Percentiles rank a stretch among this genome's conserved stretches.
Conservation (phyloP, 2,329 filamentous ascomycete genomes). For the Xylariaceae sp. region DNA sequence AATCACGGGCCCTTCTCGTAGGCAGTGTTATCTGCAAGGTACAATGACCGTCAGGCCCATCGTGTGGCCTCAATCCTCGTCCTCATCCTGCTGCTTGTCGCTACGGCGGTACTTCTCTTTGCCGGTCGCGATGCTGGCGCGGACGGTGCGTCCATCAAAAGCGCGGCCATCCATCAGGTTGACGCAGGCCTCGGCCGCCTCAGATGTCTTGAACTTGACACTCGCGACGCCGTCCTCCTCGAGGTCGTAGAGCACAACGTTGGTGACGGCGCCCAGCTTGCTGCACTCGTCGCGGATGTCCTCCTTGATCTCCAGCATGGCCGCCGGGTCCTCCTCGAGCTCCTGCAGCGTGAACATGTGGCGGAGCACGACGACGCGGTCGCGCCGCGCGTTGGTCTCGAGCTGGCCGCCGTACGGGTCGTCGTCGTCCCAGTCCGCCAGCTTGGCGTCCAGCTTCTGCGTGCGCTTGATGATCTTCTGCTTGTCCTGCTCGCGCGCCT, state of each 20-base stretch:
- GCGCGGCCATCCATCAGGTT: slow-evolving; percentile 72
- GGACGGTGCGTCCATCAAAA: slow-evolving; percentile 69
- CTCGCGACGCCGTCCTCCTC: slow-evolving; percentile 82
- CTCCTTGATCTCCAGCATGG: slow-evolving; percentile 86
- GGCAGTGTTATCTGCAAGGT: too few relatives aligned
- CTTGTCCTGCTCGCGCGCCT: slow-evolving; percentile 61
- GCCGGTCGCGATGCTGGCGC: slow-evolving; percentile 67
- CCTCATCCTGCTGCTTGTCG: slow-evolving; percentile 43
- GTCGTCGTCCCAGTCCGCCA: slow-evolving; percentile 95
- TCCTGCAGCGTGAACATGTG: slow-evolving; percentile 90
- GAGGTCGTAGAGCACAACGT: slow-evolving; percentile 83
- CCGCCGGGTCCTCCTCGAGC: slow-evolving; percentile 77
- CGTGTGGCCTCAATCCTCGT: slow-evolving; percentile 11
- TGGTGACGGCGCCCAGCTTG: slow-evolving; percentile 83
- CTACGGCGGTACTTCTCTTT: slow-evolving; percentile 70
- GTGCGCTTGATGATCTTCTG: slow-evolving; percentile 89
- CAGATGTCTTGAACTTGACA: slow-evolving; percentile 71
- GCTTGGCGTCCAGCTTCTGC: slow-evolving; percentile 84
- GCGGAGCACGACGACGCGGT: slow-evolving; percentile 81
- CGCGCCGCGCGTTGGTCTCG: slow-evolving; percentile 52
- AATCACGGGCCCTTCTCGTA: too few relatives aligned
- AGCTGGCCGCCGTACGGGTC: slow-evolving; percentile 53
- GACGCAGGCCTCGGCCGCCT: slow-evolving; percentile 70
- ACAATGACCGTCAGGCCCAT: too few relatives aligned
- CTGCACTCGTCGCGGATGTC: slow-evolving; percentile 88